Conservation (phyloP, 176 grass and related monocot species). For the Ensete ventricosum region DNA sequence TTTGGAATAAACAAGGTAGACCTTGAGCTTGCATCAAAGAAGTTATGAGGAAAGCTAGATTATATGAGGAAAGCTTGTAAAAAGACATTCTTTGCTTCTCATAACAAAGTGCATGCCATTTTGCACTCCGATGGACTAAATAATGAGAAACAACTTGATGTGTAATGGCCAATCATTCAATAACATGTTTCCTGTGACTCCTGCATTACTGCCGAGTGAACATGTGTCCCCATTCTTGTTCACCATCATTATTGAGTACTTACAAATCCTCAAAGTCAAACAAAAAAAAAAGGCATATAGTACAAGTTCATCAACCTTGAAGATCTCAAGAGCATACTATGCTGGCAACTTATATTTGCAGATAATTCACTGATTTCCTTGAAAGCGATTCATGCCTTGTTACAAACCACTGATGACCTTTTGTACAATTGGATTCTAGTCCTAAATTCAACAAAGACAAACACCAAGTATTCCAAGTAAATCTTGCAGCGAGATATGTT, state of each 20-base stretch:
- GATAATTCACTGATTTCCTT: too few species aligned
- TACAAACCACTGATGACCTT: too few species aligned
- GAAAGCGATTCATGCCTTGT: too few species aligned
- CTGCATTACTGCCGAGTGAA: background rate
- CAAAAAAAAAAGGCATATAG: background rate
- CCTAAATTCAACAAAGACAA: too few species aligned
- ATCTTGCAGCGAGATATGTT: too few species aligned
- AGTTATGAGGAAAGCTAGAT: background rate
- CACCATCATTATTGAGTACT: background rate
- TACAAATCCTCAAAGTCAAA: background rate
- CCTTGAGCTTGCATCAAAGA: background rate
- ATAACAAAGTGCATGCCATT: background rate
- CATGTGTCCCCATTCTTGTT: background rate
- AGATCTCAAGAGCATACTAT: background rate
- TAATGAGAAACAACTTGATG: too few species aligned
- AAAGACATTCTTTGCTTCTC: background rate
- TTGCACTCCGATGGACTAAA: too few species aligned
- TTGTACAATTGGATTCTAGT: too few species aligned
- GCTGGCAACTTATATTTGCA: background rate
- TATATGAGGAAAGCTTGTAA: background rate
- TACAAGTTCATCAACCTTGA: background rate
- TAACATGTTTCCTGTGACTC: too few species aligned
- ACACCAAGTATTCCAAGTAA: too few species aligned
- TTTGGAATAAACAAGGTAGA: background rate
- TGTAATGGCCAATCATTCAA: too few species aligned